Conservation (phyloP, 129 eudicot species). For the Rutidosis leptorrhynchoides region DNA sequence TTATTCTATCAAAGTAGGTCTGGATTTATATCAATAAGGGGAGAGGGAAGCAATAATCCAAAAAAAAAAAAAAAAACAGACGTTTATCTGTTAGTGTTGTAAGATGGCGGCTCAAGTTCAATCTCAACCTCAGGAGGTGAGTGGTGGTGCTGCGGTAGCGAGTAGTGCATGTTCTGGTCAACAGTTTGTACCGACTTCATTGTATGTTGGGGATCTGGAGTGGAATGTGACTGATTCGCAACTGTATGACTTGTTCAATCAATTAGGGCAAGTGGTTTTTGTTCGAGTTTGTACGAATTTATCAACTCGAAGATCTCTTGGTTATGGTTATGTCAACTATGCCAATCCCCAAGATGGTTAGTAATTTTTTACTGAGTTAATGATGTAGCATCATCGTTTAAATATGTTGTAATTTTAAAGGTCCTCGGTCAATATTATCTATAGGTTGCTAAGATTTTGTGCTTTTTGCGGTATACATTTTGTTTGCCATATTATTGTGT, state of each 20-base stretch:
- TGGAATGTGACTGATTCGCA: slow-evolving; percentile 67
- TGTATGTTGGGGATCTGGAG: slow-evolving; percentile 78
- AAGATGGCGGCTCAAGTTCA: slow-evolving; percentile 55
- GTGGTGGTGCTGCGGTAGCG: slow-evolving; percentile 26
- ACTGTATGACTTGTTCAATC: slow-evolving; percentile 66
- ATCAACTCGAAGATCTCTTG: slow-evolving; percentile 57
- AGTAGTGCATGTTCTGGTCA: slow-evolving; percentile 24
- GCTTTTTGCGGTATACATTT: not conserved
- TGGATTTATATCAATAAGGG: slow-evolving; percentile 45
- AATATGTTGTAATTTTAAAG: not conserved
- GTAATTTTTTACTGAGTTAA: slow-evolving; percentile 22
- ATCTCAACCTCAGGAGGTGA: slow-evolving; percentile 33
- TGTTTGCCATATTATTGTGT: not conserved
- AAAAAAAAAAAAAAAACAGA: slow-evolving; percentile 28
- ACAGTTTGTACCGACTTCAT: slow-evolving; percentile 63
- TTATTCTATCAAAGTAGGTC: slow-evolving; percentile 17
- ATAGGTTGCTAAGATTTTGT: too few relatives aligned
- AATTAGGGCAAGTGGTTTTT: slow-evolving; percentile 64
- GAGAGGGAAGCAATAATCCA: slow-evolving; percentile 62
- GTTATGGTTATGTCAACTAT: slow-evolving; percentile 85
- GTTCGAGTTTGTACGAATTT: slow-evolving; percentile 80
- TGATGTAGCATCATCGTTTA: not conserved
- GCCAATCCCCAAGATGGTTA: slow-evolving; percentile 66
- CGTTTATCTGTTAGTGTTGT: slow-evolving; percentile 23
- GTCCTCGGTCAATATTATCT: too few relatives aligned